phyloP scores from a whole-genome alignment of 768 basidiomycete species.

The Leccinum imitatum region DNA sequence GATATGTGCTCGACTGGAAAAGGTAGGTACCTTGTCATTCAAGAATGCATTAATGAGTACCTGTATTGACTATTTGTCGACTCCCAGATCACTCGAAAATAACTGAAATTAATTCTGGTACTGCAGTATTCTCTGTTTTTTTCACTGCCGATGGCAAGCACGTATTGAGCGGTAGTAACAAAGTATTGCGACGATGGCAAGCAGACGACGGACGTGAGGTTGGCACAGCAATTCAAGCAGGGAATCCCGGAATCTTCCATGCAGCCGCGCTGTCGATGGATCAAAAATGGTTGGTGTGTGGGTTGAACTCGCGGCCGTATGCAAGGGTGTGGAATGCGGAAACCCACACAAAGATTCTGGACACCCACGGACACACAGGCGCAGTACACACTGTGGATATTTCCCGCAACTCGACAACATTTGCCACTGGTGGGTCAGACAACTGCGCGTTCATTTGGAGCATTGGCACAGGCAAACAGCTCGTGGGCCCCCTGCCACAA shows the following conservation, averaged over 20 bases:
- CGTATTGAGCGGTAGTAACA: not conserved
- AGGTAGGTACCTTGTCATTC: not conserved
- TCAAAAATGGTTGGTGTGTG: not conserved
- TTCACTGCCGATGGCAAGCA: constrained; percentile 1
- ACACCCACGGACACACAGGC: not conserved
- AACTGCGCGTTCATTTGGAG: not conserved
- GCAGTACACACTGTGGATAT: not conserved
- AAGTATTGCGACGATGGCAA: constrained; percentile 1
- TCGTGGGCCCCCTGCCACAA: not conserved
- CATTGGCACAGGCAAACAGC: not conserved
- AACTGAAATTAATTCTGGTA: not conserved
- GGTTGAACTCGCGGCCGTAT: not conserved
- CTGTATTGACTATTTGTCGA: not conserved
- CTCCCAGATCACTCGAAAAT: not conserved
- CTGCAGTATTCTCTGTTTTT: not conserved
- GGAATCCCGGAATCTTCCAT: not conserved
- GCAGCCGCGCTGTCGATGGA: not conserved
- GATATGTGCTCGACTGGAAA: not conserved
- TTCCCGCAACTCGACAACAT: not conserved
- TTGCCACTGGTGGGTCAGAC: not conserved
- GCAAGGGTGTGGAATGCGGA: not conserved
- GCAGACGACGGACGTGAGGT: not conserved
- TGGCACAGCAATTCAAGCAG: not conserved
- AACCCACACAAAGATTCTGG: not conserved
- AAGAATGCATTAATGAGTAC: too few relatives aligned